Base-by-base conservation (phyloP, 1,139 yeast species). In the Insectozyma bohioensis region DNA sequence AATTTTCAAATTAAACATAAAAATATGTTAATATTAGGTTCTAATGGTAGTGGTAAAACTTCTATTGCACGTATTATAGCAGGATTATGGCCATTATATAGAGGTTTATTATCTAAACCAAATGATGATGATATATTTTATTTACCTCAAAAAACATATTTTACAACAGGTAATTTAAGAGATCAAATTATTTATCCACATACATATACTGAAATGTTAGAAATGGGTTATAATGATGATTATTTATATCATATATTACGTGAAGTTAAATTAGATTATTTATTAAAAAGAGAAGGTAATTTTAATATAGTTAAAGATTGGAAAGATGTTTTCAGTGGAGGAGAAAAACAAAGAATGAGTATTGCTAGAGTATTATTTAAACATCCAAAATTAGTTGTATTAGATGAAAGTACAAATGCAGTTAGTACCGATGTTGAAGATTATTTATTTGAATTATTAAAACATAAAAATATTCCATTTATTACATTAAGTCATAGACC, bases 381-480 rank as follows among this genome's bases (percentile, higher is more conserved):
- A 56, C 72, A 74, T 35, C 96, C 96, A 27, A 74, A 75, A 53
- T 85, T 85, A 58, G 92, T 90, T 3, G 78, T 90, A 5, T 72
- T 90, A 44, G 97, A 90, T 59, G 97, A 90, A 58, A 86, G 95
- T 20, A 90, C 97, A 8, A 85, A 88, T 52, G 97, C 97, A 0
- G 92, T 90, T 11, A 80, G 90, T 39, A 83, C 85, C 23, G 97
- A 90, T 57, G 90, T 86, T 54, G 97, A 90, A 58, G 97, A 90
- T 46, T 76, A 81, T 43, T 67, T 90, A 39, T 90, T 88, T 58
- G 95, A 86, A 51, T 59, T 82, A 43, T 71, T 90, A 56, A 84
- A 79, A 50, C 65, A 64, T 38, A 79, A 79, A 49, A 75, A 79
- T 29, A 84, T 87, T 52, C 84, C 95, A 1, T 78, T 85, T 43